Conservation (phyloP, 2,329 filamentous ascomycete genomes). For the Trichoderma aggressivum region DNA sequence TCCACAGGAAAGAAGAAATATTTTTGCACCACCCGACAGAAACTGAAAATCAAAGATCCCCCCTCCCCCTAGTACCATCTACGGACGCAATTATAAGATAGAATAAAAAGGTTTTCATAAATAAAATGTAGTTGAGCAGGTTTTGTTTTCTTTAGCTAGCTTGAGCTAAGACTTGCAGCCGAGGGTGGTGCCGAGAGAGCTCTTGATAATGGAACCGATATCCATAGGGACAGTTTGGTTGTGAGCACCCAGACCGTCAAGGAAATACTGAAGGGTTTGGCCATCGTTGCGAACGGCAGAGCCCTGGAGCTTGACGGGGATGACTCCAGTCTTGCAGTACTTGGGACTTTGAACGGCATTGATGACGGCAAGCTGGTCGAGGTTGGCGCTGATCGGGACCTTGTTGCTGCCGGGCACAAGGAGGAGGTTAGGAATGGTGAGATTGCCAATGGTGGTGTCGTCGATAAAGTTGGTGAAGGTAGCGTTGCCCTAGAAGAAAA, state of each 20-base stretch:
- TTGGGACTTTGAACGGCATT: slow-evolving; percentile 31
- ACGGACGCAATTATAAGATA: slow-evolving; percentile 2
- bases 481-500: slow-evolving; percentile 54
- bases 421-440: slow-evolving; percentile 56
- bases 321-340: slow-evolving; percentile 52
- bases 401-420: slow-evolving; percentile 58
- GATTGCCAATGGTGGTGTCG: slow-evolving; percentile 49
- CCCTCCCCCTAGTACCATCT: background rate
- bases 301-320: slow-evolving; percentile 55
- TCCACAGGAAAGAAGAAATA: background rate
- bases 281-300: slow-evolving; percentile 50
- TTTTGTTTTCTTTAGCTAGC: background rate
- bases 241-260: slow-evolving; percentile 49
- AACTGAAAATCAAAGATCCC: background rate
- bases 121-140: background rate
- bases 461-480: slow-evolving; percentile 58
- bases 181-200: slow-evolving; percentile 23
- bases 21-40: background rate
- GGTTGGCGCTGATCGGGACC: slow-evolving; percentile 51
- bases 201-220: slow-evolving; percentile 43
- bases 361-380: slow-evolving; percentile 50
- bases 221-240: slow-evolving; percentile 53
- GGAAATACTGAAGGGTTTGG: slow-evolving; percentile 53
- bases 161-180: slow-evolving; percentile 1
- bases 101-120: background rate